These are phyloP conservation scores for Lodderomyces theae DNA, from an alignment of 1,139 yeast genomes.

Conservation along the genomic window DNA sequence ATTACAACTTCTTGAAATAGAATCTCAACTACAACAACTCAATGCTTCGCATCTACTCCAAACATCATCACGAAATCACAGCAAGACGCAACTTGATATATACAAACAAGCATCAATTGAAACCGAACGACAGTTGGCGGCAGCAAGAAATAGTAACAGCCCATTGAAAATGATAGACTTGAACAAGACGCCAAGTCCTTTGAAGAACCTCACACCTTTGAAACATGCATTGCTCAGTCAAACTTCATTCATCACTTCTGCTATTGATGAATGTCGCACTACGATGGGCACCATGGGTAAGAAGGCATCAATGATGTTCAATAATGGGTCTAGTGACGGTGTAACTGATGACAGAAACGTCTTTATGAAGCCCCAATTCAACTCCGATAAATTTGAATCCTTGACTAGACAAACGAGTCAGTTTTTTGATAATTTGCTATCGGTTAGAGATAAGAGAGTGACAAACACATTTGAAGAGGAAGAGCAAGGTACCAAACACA, in stretches of 20 bases:
- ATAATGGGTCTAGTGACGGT: constrained; percentile 2
- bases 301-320: constrained; percentile 14
- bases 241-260: constrained; percentile 5
- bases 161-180: constrained; percentile 6
- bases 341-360: neutral
- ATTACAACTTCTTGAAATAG: constrained; percentile 29
- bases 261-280: constrained; percentile 8
- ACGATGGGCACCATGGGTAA: constrained; percentile 12
- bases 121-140: constrained; percentile 12
- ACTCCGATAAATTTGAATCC: constrained; percentile 19
- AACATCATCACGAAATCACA: neutral
- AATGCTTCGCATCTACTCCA: constrained; percentile 2
- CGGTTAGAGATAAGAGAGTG: constrained; percentile 2
- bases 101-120: constrained; percentile 12
- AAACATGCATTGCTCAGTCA: constrained; percentile 8
- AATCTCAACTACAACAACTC: constrained; percentile 7
- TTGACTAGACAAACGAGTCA: constrained; percentile 23
- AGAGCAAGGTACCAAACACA: neutral
- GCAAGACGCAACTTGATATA: constrained; percentile 8
- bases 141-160: no score
- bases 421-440: constrained; percentile 18
- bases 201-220: constrained; percentile 4
- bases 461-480: constrained; percentile 17
- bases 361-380: constrained; percentile 12
- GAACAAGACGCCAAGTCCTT: constrained; percentile 1